These are phyloP conservation scores for Casuarina equisetifolia DNA, from an alignment of 306 rosid species.

Conservation along the genomic window DNA sequence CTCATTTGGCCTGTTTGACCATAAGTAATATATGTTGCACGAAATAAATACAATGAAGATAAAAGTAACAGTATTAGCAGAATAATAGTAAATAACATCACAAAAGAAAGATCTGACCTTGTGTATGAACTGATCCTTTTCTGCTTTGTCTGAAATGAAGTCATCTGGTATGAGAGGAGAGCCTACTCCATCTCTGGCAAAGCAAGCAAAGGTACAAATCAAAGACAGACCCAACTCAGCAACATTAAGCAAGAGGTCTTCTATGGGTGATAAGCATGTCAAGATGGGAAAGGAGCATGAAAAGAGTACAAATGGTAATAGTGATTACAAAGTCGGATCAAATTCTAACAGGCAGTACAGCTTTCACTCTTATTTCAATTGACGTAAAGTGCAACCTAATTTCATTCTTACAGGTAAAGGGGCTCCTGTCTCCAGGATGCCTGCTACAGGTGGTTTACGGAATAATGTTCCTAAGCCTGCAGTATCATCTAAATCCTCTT, in stretches of 20 bases:
- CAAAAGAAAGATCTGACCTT: constrained; percentile 14
- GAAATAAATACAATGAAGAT: neutral
- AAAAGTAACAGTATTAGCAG: constrained; percentile 4
- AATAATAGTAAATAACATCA: constrained; percentile 7
- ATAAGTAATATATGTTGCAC: neutral
- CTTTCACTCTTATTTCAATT: constrained; percentile 8
- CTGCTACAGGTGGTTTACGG: constrained; percentile 42
- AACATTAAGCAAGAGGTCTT: constrained; percentile 61
- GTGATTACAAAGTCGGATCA: constrained; percentile 26
- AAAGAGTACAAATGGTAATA: constrained; percentile 55
- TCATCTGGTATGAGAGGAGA: constrained; percentile 46
- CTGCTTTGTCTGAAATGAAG: constrained; percentile 39
- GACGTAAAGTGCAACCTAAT: constrained; percentile 21
- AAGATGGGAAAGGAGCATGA: constrained; percentile 48
- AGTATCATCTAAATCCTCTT: constrained; percentile 36
- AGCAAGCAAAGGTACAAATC: constrained; percentile 51
- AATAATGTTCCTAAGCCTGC: constrained; percentile 39
- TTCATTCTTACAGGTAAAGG: constrained; percentile 54
- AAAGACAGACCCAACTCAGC: constrained; percentile 58
- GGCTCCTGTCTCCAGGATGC: constrained; percentile 44
- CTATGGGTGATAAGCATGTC: constrained; percentile 45
- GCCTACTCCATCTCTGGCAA: constrained; percentile 38
- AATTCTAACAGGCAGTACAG: constrained; percentile 6
- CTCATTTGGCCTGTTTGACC: neutral
- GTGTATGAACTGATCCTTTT: constrained; percentile 14